These are phyloP conservation scores for Candida ipomoeae DNA, from an alignment of 805 yeast species.

Conservation along the genomic window DNA sequence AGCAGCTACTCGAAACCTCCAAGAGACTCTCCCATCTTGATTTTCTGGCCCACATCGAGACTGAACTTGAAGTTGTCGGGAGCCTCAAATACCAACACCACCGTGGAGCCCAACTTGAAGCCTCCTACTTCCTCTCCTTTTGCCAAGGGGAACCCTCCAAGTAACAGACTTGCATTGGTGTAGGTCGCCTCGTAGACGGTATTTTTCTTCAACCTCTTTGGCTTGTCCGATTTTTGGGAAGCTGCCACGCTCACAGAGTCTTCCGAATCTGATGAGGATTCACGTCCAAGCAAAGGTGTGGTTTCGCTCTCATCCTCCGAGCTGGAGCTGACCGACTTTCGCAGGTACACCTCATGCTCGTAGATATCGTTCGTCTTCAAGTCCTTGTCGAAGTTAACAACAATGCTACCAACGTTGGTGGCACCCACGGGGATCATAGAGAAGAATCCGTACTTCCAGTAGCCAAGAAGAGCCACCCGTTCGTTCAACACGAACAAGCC, in stretches of 20 bases:
- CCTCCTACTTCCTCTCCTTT: slow-evolving; percentile 98
- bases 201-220: slow-evolving; percentile 52
- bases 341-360: slow-evolving; percentile 43
- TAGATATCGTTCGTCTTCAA: slow-evolving; percentile 76
- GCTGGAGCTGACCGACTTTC: slow-evolving; percentile 9
- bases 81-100: slow-evolving; percentile 96
- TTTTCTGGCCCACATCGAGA: slow-evolving; percentile 67
- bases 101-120: slow-evolving; percentile 91
- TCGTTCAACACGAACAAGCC: slow-evolving; percentile 90
- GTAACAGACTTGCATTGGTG: slow-evolving; percentile 63
- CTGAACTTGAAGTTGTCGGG: slow-evolving; percentile 74
- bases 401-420: slow-evolving; percentile 94
- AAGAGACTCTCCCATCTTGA: slow-evolving; percentile 78
- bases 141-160: slow-evolving; percentile 83
- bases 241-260: neutral
- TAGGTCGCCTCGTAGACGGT: slow-evolving; percentile 95
- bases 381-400: slow-evolving; percentile 86
- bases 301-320: slow-evolving; percentile 7
- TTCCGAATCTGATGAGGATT: neutral
- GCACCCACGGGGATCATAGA: slow-evolving; percentile 99
- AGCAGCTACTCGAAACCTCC: slow-evolving; percentile 42
- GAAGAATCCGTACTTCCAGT: slow-evolving; percentile 96
- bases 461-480: slow-evolving; percentile 90
- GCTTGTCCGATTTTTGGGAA: slow-evolving; percentile 10
- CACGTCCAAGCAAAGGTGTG: slow-evolving; percentile 3